Evolutionary conservation across 768 basidiomycete genomes (phyloP), one percentile per base, ranked within the genome.

Genomic region (Amyloporia xantha): DNA sequence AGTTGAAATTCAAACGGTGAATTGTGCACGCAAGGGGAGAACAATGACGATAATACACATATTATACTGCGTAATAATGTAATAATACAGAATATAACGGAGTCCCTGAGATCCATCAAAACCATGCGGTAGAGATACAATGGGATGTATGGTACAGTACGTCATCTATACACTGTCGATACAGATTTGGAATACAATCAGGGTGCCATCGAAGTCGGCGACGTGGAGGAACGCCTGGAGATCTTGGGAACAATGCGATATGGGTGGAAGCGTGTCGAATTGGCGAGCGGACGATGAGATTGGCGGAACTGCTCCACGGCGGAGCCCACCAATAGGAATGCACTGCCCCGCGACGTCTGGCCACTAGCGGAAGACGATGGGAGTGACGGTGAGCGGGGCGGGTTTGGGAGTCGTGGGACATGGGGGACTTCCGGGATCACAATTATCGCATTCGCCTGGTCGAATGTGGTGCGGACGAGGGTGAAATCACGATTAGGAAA

Each of bases 191-290:
- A 23, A 23, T 7, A 13, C 21, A 23, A 23, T 43, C 25, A 27
- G 20, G 24, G 19, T 7, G 20, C 7, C 19, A 17, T 7, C 17
- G 43, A 15, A 17, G 43, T 3, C 7, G 23, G 24, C 12, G 45
- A 25, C 5, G 28, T 47, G 17, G 45, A 37, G 11, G 30, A 11
- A 20, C 33, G 45, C 37, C 45, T n/a, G 19, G 30, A 6, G 4
- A 5, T 17, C 19, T 50, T 51, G 44, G 57, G 47, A n/a, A 67
- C 62, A 27, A 79, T 65, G 53, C 74, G 74, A 61, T 82, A 85
- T 2, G 82, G 81, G 52, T 78, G 75, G 6, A 84, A 54, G 19
- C 77, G 70, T 7, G 74, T 68, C 30, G 76, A 76, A 51, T 71
- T 71, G 12, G 69, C 65, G 23, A 78, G 52, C 15, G 62, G 70